These are phyloP conservation scores for Penicillium sp. DNA, from an alignment of 2,329 filamentous ascomycete species.

Conservation along the genomic window DNA sequence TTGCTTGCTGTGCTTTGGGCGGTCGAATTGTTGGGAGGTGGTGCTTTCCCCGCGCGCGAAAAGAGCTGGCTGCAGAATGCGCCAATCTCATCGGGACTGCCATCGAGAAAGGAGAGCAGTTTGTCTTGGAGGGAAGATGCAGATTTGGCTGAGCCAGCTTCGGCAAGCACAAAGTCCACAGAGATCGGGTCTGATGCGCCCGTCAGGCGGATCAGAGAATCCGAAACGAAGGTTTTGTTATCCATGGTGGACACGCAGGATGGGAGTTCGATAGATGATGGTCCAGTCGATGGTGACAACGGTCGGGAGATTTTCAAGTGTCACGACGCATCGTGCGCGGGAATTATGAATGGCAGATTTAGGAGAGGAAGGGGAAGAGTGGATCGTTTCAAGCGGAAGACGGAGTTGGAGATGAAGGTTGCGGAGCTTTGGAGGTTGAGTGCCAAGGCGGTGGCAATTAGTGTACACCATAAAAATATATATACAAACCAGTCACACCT, in stretches of 20 bases:
- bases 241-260: constrained; percentile 33
- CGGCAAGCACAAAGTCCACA: constrained; percentile 58
- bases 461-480: not conserved
- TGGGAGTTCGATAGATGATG: not conserved
- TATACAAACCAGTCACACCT: not conserved
- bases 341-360: not conserved
- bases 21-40: constrained; percentile 14
- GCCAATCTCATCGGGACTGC: constrained; percentile 46
- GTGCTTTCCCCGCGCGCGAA: constrained; percentile 27
- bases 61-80: constrained; percentile 52
- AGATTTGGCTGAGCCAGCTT: constrained; percentile 53
- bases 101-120: constrained; percentile 54
- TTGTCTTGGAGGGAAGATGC: constrained; percentile 51
- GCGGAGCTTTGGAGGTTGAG: not conserved
- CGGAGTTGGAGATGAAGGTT: not conserved
- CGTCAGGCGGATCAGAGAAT: constrained; percentile 54
- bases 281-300: not conserved
- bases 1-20: constrained; percentile 19
- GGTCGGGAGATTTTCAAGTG: not conserved
- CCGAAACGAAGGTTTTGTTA: constrained; percentile 46
- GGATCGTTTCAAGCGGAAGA: not conserved
- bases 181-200: constrained; percentile 58
- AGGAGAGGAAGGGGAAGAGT: not conserved
- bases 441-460: not conserved
- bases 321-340: not conserved